Base-by-base conservation (phyloP, 306 rosid genomes). In the Cucumis melo region DNA sequence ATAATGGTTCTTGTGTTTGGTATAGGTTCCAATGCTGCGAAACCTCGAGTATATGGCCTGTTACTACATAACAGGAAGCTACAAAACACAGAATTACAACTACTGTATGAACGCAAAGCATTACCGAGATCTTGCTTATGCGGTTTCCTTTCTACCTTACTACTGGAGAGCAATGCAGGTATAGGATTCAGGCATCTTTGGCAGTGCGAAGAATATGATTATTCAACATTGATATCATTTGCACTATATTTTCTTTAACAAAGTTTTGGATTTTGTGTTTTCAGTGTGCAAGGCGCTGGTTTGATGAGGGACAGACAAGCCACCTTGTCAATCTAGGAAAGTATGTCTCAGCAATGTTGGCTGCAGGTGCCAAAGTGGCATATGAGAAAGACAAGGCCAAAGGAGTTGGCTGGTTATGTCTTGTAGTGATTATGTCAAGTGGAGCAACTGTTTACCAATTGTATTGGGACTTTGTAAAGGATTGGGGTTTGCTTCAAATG, bases 151-250 rank as follows among this genome's bases (percentile, higher is more conserved):
- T 80, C 88, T 95, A 76, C 99, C 99, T 17, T 95, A 95, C 79
- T 95, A 92, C 74, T 95, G 98, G 99, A 90, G 99, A 76, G 99
- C 99, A 53, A 95, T 95, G 99, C 99, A 95, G 97, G 99, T 91
- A 77, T 53, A 76, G 41, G 20, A 38, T 41, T 41, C 77, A 32
- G 12, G 16, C 64, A 20, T 3, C 48, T 57, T 10, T 50, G 1
- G 14, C 32, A 24, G 24, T 70, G 75, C 21, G 3, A 21, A 46
- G 38, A 70, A 21, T 70, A 46, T 44, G 27, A 72, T 72, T 9
- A 42, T 65, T 65, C n/a, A 71, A 46, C 21, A 71, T 24, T 72
- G 76, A 72, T 51, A 17, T 73, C 17, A 8, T 50, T 73, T 51
- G 7, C 59, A 27, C 13, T 3, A 46, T 8, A 70, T 2, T 29